Evolutionary conservation across 768 basidiomycete species (phyloP), one percentile per base, ranked within the genome.

Genomic region (Hydnum rufescens): DNA sequence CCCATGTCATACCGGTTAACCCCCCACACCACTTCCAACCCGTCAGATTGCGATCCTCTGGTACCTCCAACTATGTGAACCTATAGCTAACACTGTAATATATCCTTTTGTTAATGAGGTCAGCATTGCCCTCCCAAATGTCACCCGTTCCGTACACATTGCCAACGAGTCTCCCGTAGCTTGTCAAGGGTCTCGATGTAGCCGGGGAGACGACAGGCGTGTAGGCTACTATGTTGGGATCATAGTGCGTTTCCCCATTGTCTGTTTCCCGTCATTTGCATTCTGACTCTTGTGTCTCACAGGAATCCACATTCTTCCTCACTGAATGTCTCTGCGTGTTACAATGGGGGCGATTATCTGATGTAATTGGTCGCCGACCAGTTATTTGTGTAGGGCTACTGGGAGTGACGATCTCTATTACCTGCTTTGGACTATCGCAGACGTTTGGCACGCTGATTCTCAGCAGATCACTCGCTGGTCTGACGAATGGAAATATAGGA

Each of bases 351-450:
- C 47, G 55, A 8, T 39, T 54, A n/a, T 57, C 60, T 4, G 60
- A 60, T 49, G 42, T 49, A 22, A 51, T 60, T 29, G 60, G 60
- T 8, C 52, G 60, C 3, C 60, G 58, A 31, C 60, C 60, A 43
- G 54, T 60, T 19, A 49, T 60, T 29, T 22, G 58, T 29, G 29
- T 32, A 25, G 59, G 60, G n/a, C 50, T 53, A 2, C 3, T 57
- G 4, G 57, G 57, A 18, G 30, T 59, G 19, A 47, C 55, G 29
- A 19, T 56, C 8, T 57, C 57, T 2, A 52, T 50, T 30, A 42
- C 47, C 4, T 54, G 36, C 18, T 60, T 60, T 42, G 60, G 60
- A 5, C 47, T 60, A 22, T 55, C 56, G 18, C 56, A 52, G 47
- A 50, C 53, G 8, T 47, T 8, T 25, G 8, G 13, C 25, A 8